These are phyloP conservation scores for Cucurbita moschata DNA, from an alignment of 306 rosid genomes.

Conservation along the genomic window DNA sequence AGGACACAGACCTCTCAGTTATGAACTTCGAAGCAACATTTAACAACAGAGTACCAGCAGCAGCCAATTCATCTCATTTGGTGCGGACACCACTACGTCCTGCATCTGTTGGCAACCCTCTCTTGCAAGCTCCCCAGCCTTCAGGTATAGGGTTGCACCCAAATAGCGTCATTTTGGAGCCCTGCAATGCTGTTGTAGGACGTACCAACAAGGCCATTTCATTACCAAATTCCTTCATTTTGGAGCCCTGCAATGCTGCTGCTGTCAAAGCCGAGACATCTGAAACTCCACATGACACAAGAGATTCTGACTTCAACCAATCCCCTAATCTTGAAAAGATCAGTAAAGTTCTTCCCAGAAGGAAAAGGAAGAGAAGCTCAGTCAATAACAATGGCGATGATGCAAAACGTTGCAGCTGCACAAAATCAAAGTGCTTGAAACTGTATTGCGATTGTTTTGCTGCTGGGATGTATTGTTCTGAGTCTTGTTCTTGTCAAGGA, in stretches of 20 bases:
- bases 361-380: conserved; percentile 43
- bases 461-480: conserved; percentile 35
- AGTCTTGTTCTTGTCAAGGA: conserved; percentile 44
- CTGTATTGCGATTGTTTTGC: conserved; percentile 84
- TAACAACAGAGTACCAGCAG: not conserved
- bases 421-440: conserved; percentile 57
- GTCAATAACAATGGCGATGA: conserved; percentile 18
- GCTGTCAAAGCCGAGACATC: not conserved
- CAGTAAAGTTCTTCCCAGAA: conserved; percentile 20
- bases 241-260: conserved; percentile 15
- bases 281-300: conserved; percentile 16
- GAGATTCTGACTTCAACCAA: conserved; percentile 10
- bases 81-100: conserved; percentile 15
- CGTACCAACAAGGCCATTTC: not conserved
- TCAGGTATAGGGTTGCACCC: conserved; percentile 16
- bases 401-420: conserved; percentile 53
- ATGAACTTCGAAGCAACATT: not conserved
- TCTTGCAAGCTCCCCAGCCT: conserved; percentile 27
- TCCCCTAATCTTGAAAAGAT: conserved; percentile 19
- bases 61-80: conserved; percentile 9
- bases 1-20: not conserved
- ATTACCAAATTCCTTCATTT: conserved; percentile 14
- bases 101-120: conserved; percentile 14
- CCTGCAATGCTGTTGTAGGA: conserved; percentile 6
- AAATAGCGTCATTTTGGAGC: conserved; percentile 2